Evolutionary conservation across 202 grass and related monocot genomes (phyloP), one percentile per base, ranked within the genome.

Genomic region (Dendrocalamus latiflorus): DNA sequence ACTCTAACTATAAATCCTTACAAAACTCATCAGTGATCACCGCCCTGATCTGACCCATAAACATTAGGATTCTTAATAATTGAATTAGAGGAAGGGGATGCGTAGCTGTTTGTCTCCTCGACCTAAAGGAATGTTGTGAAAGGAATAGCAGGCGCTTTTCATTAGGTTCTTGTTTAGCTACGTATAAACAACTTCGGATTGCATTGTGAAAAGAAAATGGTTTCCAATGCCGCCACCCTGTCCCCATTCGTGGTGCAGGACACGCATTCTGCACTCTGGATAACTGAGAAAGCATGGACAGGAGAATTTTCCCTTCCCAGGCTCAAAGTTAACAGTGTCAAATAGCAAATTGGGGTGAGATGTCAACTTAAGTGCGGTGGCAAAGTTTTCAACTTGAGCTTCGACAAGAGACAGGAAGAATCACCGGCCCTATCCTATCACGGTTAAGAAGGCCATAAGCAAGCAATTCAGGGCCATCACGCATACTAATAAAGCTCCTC

Each of bases 351-450:
- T 78, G 42, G 57, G 73, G 49, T 85, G 65, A 78, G 83, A 89
- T 83, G 83, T 90, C 88, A 90, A 86, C 78, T 49, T 37, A 61
- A 73, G 83, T 86, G 78, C 28, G 78, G 78, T 68, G 74, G 83
- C 68, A 72, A 83, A 90, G 83, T 86, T 86, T 86, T 82, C 88
- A 90, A 86, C 83, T 78, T 78, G 66, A 78, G 24, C 60, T 82
- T 90, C 9, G 67, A 90, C 88, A 78, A 83, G 78, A 78, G 78
- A 74, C 68, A 78, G 42, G 88, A 86, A 89, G 78, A 89, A 86
- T 78, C 67, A 83, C 70, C 38, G 37, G 6, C n/a, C 45, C 38
- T 54, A 82, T 50, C 50, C 41, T 74, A 72, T 89, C 73, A 90
- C 68, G 79, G 59, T 84, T 88, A 84, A 53, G 16, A 78, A 48